Evolutionary conservation across 495 filamentous ascomycete genomes (phyloP).

Genomic region (Penicillium riverlandense): DNA sequence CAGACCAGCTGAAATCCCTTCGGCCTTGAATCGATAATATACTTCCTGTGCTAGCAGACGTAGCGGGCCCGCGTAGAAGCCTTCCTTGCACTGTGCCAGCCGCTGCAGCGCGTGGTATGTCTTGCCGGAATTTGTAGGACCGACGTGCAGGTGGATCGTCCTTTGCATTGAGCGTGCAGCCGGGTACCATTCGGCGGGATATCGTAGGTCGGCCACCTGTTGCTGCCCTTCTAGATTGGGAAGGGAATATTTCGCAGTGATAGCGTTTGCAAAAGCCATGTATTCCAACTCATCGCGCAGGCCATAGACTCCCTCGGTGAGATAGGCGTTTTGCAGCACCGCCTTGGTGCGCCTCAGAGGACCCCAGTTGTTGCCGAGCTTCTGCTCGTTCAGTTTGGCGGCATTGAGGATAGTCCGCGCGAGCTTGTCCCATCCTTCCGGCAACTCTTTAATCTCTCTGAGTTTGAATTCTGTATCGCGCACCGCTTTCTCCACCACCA

Average conservation of each 20-base stretch:
- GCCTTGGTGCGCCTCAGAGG: conserved; percentile 18
- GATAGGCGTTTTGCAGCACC: conserved; percentile 49
- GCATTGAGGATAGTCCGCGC: conserved; percentile 31
- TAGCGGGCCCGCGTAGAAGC: conserved; percentile 88
- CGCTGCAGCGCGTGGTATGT: conserved; percentile 90
- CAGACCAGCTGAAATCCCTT: conserved; percentile 67
- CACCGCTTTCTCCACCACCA: conserved; percentile 19
- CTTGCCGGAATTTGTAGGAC: conserved; percentile 97
- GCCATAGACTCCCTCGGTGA: conserved; percentile 36
- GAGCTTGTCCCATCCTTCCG: conserved; percentile 24
- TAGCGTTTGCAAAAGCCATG: conserved; percentile 46
- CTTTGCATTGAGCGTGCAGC: conserved; percentile 68
- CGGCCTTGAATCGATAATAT: conserved; percentile 69
- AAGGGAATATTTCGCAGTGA: conserved; percentile 34
- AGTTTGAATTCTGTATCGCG: conserved; percentile 17
- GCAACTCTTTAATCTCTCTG: conserved; percentile 2
- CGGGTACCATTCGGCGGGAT: conserved; percentile 88
- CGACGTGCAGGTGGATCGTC: conserved; percentile 87
- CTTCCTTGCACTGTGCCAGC: conserved; percentile 66
- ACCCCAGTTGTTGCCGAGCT: conserved; percentile 6
- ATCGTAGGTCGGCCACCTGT: conserved; percentile 68
- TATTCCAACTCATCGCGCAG: conserved; percentile 53
- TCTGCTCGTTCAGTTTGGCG: conserved; percentile 17
- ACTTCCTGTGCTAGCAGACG: conserved; percentile 91
- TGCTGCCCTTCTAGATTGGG: conserved; percentile 51